Evolutionary conservation across 345 rosid genomes (phyloP), one percentile per base, ranked within the genome.

Genomic region (Pelargonium nanum): DNA sequence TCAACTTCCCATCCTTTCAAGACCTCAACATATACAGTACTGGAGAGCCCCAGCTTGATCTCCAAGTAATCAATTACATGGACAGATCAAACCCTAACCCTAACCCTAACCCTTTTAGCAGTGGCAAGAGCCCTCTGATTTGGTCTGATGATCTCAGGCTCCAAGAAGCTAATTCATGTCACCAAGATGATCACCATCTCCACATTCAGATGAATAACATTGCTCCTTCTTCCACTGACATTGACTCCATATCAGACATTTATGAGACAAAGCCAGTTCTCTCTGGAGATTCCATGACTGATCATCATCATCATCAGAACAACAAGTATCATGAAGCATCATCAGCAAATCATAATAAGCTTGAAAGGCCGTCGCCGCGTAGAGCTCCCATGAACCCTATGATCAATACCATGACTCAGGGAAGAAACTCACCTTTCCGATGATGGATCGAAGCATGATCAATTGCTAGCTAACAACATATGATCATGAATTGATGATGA

Each of bases 21-120:
- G 99, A 94, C 81, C 96, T 90, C 52, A 89, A 87, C 81, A 77
- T 93, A 5, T 89, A 93, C 26, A 91, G 89, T 22, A 78, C 78
- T 44, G 75, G 73, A n/a, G 65, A 67, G 61, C 73, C 52, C 50
- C 83, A 77, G 15, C 73, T 78, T 4, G 83, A 80, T 65, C 80
- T 73, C 55, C 92, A 81, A 32, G 83, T 40, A n/a, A n/a, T 54
- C 59, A 61, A 79, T 57, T 78, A 76, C 79, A 80, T 88, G 70
- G 91, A 87, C 56, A 78, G 86, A 62, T 70, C 75, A 24, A 77
- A 69, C 65, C 80, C 88, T 65, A 78, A 70, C 59, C 40, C 40
- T 30, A 30, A 12, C 40, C 55, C 59, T 61, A 24, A 19, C 2
- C 28, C 64, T 22, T 59, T 77, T 22, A 80, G 82, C 9, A 87